Evolutionary conservation across 345 rosid genomes (phyloP).

Genomic region (Aquilaria yunnanensis): DNA sequence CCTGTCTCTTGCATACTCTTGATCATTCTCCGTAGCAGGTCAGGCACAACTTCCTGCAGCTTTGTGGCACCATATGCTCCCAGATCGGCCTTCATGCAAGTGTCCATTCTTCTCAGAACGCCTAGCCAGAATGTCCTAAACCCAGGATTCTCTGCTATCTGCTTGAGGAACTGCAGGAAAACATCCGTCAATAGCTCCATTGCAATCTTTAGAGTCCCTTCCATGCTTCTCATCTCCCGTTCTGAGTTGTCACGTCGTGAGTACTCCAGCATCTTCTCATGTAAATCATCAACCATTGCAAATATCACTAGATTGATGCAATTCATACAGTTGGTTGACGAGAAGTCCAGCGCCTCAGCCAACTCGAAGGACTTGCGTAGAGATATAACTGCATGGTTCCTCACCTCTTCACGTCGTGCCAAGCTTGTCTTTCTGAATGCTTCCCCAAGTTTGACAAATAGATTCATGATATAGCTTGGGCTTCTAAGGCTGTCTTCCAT

Average conservation of each 20-base stretch:
- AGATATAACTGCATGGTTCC: conserved; percentile 57
- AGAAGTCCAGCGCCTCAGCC: conserved; percentile 60
- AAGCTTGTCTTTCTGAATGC: conserved; percentile 73
- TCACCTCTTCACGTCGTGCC: conserved; percentile 74
- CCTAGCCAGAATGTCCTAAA: conserved; percentile 91
- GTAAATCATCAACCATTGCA: conserved; percentile 79
- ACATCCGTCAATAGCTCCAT: conserved; percentile 63
- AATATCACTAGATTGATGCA: conserved; percentile 51
- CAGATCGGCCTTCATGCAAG: conserved; percentile 85
- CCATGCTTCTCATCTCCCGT: conserved; percentile 85
- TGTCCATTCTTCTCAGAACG: conserved; percentile 88
- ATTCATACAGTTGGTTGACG: conserved; percentile 50
- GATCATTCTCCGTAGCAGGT: conserved; percentile 58
- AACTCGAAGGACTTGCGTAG: conserved; percentile 45
- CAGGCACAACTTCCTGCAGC: conserved; percentile 51
- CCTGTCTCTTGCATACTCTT: conserved; percentile 58
- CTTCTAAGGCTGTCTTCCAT: conserved; percentile 45
- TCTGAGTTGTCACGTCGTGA: conserved; percentile 75
- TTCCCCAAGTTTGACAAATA: conserved; percentile 74
- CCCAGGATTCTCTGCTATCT: conserved; percentile 45
- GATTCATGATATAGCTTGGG: conserved; percentile 28
- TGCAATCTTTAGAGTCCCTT: conserved; percentile 58
- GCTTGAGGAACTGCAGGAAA: conserved; percentile 41
- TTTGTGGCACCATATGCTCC: conserved; percentile 59
- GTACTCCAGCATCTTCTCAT: conserved; percentile 79